Percentiles rank a stretch among this genome's conserved stretches.
phyloP scores from a whole-genome alignment of 257 asterid genomes.

The Coffea eugenioides region DNA sequence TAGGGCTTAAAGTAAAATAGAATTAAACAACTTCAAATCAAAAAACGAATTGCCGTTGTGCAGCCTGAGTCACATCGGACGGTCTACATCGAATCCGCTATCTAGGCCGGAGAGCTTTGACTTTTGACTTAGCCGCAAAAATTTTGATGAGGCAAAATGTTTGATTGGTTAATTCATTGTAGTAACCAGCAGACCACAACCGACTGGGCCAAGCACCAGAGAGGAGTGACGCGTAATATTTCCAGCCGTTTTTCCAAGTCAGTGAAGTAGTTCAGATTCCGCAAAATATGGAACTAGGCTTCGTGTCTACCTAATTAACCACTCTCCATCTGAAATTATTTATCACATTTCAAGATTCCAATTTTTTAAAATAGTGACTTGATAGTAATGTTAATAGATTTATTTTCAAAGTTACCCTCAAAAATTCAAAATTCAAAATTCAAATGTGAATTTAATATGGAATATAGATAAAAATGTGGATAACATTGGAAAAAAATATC shows the following conservation, averaged over 20 bases:
- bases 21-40: not conserved
- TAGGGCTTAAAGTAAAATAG: not conserved
- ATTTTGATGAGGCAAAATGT: not conserved
- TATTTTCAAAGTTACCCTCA: too few species aligned
- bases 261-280: not conserved
- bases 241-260: not conserved
- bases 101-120: slow-evolving; percentile 10
- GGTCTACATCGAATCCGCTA: not conserved
- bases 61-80: not conserved
- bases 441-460: too few species aligned
- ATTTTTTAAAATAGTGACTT: too few species aligned
- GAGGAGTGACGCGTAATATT: not conserved
- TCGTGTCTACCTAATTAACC: too few species aligned
- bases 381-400: too few species aligned
- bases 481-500: too few species aligned
- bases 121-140: not conserved
- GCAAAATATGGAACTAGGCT: too few species aligned
- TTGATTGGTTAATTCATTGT: not conserved
- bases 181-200: too few species aligned
- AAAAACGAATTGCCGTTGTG: not conserved
- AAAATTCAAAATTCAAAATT: too few species aligned
- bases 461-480: too few species aligned
- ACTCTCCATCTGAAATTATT: too few species aligned
- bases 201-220: not conserved
- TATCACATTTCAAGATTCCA: too few species aligned